Evolutionary conservation across 306 rosid species (phyloP).

Genomic region (Cucurbita ficifolia): DNA sequence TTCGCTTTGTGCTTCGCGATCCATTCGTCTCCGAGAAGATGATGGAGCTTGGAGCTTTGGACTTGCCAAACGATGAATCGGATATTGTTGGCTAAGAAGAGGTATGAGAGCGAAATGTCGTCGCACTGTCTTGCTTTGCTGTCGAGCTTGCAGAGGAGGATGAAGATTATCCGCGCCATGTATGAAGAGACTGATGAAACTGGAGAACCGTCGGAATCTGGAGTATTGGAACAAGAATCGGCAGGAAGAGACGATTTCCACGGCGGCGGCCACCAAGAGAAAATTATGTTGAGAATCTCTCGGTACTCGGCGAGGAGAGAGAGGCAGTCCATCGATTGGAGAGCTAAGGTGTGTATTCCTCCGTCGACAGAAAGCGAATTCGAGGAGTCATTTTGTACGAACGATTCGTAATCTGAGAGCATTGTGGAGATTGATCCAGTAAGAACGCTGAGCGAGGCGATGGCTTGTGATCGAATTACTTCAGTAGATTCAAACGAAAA

Average conservation of each 20-base stretch:
- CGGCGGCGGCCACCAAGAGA: conserved; percentile 16
- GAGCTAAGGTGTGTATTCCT: conserved; percentile 33
- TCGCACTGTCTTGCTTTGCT: conserved; percentile 36
- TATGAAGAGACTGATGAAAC: conserved; percentile 12
- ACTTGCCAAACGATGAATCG: conserved; percentile 28
- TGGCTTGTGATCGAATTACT: conserved; percentile 23
- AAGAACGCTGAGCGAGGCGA: conserved; percentile 21
- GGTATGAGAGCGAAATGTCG: conserved; percentile 34
- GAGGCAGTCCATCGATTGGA: conserved; percentile 27
- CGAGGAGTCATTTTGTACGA: conserved; percentile 33
- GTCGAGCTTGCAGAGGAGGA: conserved; percentile 60
- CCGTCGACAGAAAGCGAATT: conserved; percentile 14
- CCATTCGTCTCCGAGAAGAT: conserved; percentile 59
- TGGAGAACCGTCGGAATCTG: conserved; percentile 12
- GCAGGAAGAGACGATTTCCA: conserved; percentile 8
- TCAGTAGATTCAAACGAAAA: conserved; percentile 38
- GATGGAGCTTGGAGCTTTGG: conserved; percentile 34
- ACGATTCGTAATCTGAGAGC: conserved; percentile 28
- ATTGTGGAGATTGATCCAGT: conserved; percentile 19
- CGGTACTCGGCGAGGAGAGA: conserved; percentile 39
- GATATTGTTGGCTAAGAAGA: conserved; percentile 56
- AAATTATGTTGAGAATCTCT: conserved; percentile 29
- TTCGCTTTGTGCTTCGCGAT: conserved; percentile 28
- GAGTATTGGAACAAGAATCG: conserved; percentile 23
- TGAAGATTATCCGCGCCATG: conserved; percentile 39